A percentile compares a stretch with the other conserved stretches of the same genome.
Conservation (phyloP, 1,284 basidiomycete species). For the Ceratobasidium sp. region DNA sequence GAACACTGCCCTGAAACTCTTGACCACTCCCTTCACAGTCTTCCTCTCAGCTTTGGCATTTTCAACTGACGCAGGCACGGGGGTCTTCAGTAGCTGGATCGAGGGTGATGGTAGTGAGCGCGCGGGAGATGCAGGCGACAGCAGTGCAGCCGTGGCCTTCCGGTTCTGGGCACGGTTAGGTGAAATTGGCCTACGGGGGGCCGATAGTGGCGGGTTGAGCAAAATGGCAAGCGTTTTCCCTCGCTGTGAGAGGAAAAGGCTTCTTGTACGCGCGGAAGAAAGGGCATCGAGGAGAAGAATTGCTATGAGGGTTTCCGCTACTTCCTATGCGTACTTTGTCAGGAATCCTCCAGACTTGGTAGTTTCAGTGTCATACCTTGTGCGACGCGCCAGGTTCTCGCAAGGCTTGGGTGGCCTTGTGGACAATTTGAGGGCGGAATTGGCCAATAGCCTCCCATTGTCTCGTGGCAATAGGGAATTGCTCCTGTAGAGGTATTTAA, state of each 20-base stretch:
- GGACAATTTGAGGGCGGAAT: slow-evolving; percentile 85
- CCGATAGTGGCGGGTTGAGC: slow-evolving; percentile 53
- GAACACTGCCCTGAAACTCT: slow-evolving; percentile 63
- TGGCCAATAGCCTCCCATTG: slow-evolving; percentile 90
- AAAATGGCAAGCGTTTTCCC: slow-evolving; percentile 68
- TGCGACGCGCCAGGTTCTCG: slow-evolving; percentile 59
- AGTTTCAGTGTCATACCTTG: slow-evolving; percentile 22
- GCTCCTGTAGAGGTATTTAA: slow-evolving; percentile 61
- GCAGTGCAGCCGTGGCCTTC: slow-evolving; percentile 57
- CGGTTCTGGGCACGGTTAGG: slow-evolving; percentile 50
- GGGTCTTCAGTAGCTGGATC: slow-evolving; percentile 44
- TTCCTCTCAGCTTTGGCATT: slow-evolving; percentile 44
- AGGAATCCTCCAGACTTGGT: slow-evolving; percentile 44
- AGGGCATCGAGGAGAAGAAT: slow-evolving; percentile 86
- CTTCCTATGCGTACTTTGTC: slow-evolving; percentile 60
- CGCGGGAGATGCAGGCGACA: slow-evolving; percentile 48
- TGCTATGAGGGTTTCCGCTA: slow-evolving; percentile 78
- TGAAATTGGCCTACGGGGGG: slow-evolving; percentile 45
- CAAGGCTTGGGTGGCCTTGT: slow-evolving; percentile 79
- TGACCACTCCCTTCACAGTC: slow-evolving; percentile 63
- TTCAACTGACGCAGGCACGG: slow-evolving; percentile 45
- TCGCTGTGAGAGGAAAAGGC: slow-evolving; percentile 76
- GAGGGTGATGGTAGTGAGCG: slow-evolving; percentile 47
- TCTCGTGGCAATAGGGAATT: slow-evolving; percentile 84
- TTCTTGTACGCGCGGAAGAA: slow-evolving; percentile 75